Evolutionary conservation across 495 filamentous ascomycete genomes (phyloP).

Genomic region (Podospora pseudocomata): DNA sequence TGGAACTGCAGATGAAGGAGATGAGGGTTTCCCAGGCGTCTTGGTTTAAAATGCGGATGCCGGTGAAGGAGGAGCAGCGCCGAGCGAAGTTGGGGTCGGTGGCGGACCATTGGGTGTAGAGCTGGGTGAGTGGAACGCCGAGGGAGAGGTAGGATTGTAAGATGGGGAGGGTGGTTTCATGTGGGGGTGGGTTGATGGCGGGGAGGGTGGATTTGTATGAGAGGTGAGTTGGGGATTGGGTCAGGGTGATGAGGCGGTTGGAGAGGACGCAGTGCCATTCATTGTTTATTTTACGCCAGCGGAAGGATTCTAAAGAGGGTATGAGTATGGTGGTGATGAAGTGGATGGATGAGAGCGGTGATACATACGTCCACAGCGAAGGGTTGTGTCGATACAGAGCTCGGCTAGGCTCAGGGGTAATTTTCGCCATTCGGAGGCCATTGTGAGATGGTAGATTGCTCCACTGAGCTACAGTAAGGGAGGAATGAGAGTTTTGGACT

Average conservation of each 20-base stretch:
- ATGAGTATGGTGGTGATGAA: background rate
- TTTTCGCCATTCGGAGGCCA: slow-evolving; percentile 68
- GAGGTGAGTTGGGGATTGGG: slow-evolving; percentile 73
- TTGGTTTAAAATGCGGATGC: slow-evolving; percentile 91
- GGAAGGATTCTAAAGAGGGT: slow-evolving; percentile 61
- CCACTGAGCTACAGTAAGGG: background rate
- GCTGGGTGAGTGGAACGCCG: slow-evolving; percentile 59
- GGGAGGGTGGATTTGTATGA: slow-evolving; percentile 75
- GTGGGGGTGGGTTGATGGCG: slow-evolving; percentile 23
- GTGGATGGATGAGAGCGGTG: background rate
- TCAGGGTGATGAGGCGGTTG: slow-evolving; percentile 78
- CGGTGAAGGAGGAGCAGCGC: slow-evolving; percentile 81
- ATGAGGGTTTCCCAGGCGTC: slow-evolving; percentile 95
- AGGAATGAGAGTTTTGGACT: background rate
- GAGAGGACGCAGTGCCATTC: slow-evolving; percentile 88
- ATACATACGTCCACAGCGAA: slow-evolving; percentile 67
- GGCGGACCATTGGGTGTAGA: slow-evolving; percentile 85
- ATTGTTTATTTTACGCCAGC: slow-evolving; percentile 81
- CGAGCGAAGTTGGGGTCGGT: slow-evolving; percentile 86
- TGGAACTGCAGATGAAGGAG: slow-evolving; percentile 96
- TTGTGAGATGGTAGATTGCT: slow-evolving; percentile 6
- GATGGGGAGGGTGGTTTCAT: slow-evolving; percentile 63
- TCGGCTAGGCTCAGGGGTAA: slow-evolving; percentile 75
- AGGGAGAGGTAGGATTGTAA: slow-evolving; percentile 82
- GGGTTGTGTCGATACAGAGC: slow-evolving; percentile 84